Percentiles rank a stretch among this genome's conserved stretches.
These are phyloP conservation scores for Olyra latifolia DNA, from an alignment of 176 grass and related monocot species.

Conservation along the genomic window DNA sequence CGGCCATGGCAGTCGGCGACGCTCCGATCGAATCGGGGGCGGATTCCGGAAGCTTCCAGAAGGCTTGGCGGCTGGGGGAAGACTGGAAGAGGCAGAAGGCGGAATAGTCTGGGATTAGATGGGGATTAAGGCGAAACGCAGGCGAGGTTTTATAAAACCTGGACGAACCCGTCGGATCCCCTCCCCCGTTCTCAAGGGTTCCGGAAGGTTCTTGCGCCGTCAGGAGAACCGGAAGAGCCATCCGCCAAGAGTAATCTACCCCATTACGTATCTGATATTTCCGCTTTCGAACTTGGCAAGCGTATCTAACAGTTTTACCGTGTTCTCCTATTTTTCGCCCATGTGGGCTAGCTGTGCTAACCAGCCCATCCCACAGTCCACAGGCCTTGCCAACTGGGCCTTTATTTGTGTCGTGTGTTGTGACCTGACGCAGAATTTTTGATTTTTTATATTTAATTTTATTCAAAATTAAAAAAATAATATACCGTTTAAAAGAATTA, in stretches of 20 bases:
- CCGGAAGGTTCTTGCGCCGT: constrained; percentile 46
- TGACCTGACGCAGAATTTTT: no score
- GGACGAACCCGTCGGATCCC: constrained; percentile 13
- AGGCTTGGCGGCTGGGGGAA: constrained; percentile 29
- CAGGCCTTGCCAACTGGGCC: no score
- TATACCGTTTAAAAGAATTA: no score
- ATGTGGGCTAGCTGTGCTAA: no score
- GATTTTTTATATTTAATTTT: no score
- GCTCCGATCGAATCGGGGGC: constrained; percentile 41
- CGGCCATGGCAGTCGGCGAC: constrained; percentile 52
- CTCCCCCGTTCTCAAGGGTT: constrained; percentile 45
- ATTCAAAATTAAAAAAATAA: no score
- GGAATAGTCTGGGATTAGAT: neutral
- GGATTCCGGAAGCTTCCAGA: neutral
- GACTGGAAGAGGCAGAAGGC: no score
- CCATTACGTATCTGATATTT: neutral
- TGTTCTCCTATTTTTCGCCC: no score
- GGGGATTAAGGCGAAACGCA: constrained; percentile 24
- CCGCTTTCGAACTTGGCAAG: neutral
- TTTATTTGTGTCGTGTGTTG: no score
- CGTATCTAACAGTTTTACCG: no score
- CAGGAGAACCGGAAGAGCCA: no score
- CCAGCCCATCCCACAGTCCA: no score
- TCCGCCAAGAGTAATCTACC: neutral
- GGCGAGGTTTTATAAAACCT: constrained; percentile 57